phyloP scores from a whole-genome alignment of 2,329 filamentous ascomycete genomes.

The Talaromyces verruculosus region DNA sequence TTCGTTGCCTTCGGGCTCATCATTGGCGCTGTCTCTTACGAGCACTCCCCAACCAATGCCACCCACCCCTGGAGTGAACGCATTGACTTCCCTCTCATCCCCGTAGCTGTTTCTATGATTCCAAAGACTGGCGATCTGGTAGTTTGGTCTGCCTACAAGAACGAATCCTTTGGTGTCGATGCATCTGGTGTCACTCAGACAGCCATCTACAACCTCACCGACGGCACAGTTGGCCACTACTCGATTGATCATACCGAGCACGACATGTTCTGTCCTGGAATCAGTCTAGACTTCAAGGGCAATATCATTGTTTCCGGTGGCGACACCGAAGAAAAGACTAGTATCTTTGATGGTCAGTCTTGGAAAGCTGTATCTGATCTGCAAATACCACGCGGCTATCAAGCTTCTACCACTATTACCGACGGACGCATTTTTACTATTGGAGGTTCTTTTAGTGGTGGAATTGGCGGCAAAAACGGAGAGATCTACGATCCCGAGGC shows the following conservation, averaged over 20 bases:
- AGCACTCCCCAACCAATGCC: conserved; percentile 11
- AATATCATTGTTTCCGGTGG: conserved; percentile 57
- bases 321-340: conserved; percentile 50
- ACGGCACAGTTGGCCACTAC: conserved; percentile 15
- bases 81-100: conserved; percentile 22
- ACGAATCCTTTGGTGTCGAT: conserved; percentile 17
- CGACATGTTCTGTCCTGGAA: conserved; percentile 43
- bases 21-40: background rate
- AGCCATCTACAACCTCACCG: conserved; percentile 20
- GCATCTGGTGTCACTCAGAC: conserved; percentile 20
- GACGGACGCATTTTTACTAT: conserved; percentile 60
- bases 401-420: conserved; percentile 52
- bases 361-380: conserved; percentile 48
- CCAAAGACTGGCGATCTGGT: conserved; percentile 19
- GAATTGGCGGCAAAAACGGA: conserved; percentile 53
- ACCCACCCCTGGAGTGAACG: conserved; percentile 18
- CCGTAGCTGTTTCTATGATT: conserved; percentile 20
- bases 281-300: conserved; percentile 52
- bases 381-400: conserved; percentile 54
- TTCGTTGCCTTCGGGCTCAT: conserved; percentile 12
- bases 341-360: conserved; percentile 46
- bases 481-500: conserved; percentile 53
- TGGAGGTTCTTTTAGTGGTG: conserved; percentile 59
- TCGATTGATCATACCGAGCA: conserved; percentile 21
- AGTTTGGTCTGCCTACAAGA: conserved; percentile 20